A percentile compares a stretch with the other conserved stretches of the same genome.
These are phyloP conservation scores for Trapa bicornis DNA, from an alignment of 345 rosid species.

Conservation along the genomic window DNA sequence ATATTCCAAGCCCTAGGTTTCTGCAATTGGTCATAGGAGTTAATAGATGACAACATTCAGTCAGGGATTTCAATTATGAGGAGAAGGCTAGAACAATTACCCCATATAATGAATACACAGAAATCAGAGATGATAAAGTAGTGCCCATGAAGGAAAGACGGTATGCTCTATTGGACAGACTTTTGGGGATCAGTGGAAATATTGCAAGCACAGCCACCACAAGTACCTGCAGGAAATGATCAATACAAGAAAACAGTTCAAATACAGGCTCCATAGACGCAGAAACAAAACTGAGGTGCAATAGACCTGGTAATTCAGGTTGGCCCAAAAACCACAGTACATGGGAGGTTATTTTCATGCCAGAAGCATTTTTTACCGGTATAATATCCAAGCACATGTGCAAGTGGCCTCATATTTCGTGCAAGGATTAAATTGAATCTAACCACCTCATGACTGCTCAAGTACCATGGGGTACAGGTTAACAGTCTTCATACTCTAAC, in stretches of 20 bases:
- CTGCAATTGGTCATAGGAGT: slow-evolving; percentile 25
- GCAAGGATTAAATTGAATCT: no score
- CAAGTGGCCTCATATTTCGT: no score
- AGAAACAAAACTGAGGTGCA: not conserved
- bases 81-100: slow-evolving; percentile 25
- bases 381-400: no score
- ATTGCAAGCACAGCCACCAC: slow-evolving; percentile 85
- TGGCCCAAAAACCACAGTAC: no score
- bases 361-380: no score
- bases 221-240: slow-evolving; percentile 47
- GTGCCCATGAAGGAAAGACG: slow-evolving; percentile 93
- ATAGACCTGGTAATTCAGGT: no score
- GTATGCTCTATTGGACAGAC: slow-evolving; percentile 74
- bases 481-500: no score
- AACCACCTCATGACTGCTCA: no score
- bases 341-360: no score
- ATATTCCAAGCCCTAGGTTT: slow-evolving; percentile 84
- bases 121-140: slow-evolving; percentile 67
- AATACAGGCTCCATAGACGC: not conserved
- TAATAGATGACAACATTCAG: slow-evolving; percentile 8
- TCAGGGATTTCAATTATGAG: slow-evolving; percentile 8
- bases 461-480: no score
- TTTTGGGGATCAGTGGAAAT: slow-evolving; percentile 60
- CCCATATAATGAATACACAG: slow-evolving; percentile 84
- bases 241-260: slow-evolving; percentile 6